These are phyloP conservation scores for Sporothrix euskadiensis DNA, from an alignment of 2,329 filamentous ascomycete genomes.

Conservation along the genomic window DNA sequence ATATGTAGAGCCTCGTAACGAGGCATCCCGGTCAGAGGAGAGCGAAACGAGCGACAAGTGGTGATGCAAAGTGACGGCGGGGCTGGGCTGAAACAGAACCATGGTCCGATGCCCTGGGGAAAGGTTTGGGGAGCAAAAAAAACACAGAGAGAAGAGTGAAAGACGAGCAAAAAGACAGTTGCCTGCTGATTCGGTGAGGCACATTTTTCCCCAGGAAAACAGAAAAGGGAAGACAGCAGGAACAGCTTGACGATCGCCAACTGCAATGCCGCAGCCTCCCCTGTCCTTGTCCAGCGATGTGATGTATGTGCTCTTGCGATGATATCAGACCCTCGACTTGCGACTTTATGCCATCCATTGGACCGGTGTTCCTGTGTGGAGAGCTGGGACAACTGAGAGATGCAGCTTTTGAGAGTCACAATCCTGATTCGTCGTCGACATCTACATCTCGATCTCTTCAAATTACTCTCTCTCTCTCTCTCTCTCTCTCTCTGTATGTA, in stretches of 20 bases:
- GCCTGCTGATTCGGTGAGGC: constrained; percentile 10
- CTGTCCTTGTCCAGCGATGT: neutral
- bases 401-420: neutral
- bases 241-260: neutral
- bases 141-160: neutral
- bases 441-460: neutral
- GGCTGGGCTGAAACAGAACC: constrained; percentile 18
- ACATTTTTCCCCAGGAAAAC: neutral
- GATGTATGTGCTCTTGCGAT: neutral
- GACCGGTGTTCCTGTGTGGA: neutral
- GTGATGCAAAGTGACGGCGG: neutral
- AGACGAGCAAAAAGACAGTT: neutral
- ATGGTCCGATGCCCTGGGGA: constrained; percentile 7
- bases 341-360: neutral
- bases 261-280: constrained; percentile 16
- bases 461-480: neutral
- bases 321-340: neutral
- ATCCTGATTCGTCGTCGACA: neutral
- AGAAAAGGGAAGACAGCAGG: neutral
- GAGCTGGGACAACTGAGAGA: neutral
- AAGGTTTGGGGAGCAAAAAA: neutral
- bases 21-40: constrained; percentile 15
- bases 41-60: too few relatives aligned
- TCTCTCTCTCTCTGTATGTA: neutral
- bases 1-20: constrained; percentile 1